Evolutionary conservation across 495 filamentous ascomycete species (phyloP), one percentile per base, ranked within the genome.

Genomic region (Viridothelium virens): DNA sequence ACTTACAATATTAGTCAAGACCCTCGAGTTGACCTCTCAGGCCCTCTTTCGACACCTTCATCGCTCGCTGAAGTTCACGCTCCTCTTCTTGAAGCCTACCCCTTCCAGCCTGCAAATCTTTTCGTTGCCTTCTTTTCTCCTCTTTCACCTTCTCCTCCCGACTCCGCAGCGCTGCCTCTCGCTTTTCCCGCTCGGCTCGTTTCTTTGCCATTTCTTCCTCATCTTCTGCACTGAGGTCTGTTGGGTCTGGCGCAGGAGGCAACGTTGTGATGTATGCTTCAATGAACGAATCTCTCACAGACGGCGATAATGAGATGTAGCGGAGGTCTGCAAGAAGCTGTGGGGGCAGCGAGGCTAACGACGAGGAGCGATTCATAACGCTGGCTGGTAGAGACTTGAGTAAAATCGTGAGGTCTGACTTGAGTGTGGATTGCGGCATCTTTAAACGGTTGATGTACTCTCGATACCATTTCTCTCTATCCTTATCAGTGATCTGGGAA

Each of bases 401-500:
- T 34, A 97, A 78, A n/a, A 83, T 78, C 18, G 85, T 85, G 34
- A 98, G 78, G 67, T 97, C 94, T 10, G 87, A 84, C 72, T 92
- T 96, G 56, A 89, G 81, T 1, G 85, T 85, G 10, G 85, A 83
- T 69, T 89, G 86, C 3, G 90, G 83, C 25, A 89, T 78, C 73
- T 96, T 96, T 18, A 96, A 78, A 14, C 86, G 83, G 61, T 82
- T 83, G 69, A 96, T 89, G 70, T 93, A 86, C 46, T 97, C 94
- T 38, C 95, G 87, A 74, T 96, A 98, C 76, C 85, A 83, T 75
- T 90, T 95, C 74, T 98, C 94, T 2, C 91, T 84, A 66, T 97
- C 92, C 71, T 92, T 95, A 72, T 98, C 95, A 1, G 78, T 76
- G 37, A 97, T 72, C 56, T 87, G 84, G 6, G 84, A 74, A 68